phyloP scores from a whole-genome alignment of 169 alveolate species.

The Cryptosporidium ubiquitum region DNA sequence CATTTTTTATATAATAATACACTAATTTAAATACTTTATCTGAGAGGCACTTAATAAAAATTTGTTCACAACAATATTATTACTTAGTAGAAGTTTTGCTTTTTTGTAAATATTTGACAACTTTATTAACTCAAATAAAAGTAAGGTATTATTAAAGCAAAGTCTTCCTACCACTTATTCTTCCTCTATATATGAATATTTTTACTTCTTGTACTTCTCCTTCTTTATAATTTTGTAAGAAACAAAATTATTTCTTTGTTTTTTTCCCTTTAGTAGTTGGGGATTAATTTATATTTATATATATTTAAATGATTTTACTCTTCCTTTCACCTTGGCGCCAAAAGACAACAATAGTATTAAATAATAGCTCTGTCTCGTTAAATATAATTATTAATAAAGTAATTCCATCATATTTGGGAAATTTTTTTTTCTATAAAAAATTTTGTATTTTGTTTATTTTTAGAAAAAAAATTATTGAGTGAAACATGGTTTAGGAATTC shows the following conservation, averaged over 20 bases:
- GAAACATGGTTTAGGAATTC: too few relatives aligned
- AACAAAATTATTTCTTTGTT: conserved; percentile 8
- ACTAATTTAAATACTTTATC: background rate
- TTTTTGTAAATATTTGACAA: background rate
- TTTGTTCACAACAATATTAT: background rate
- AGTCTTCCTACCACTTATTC: background rate
- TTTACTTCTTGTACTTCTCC: background rate
- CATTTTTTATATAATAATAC: conserved; percentile 73
- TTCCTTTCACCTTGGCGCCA: conserved; percentile 24
- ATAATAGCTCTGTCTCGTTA: conserved; percentile 37
- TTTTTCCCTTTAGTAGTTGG: conserved; percentile 21
- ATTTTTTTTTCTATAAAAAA: background rate
- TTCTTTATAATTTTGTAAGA: background rate
- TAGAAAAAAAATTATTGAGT: background rate
- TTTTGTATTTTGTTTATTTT: background rate
- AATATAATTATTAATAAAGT: background rate
- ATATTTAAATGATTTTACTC: conserved; percentile 42
- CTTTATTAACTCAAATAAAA: background rate
- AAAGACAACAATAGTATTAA: background rate
- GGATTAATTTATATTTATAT: conserved; percentile 30
- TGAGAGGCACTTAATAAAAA: background rate
- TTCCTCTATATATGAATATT: background rate
- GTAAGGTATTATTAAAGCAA: background rate
- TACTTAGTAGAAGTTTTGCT: background rate
- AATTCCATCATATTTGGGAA: background rate